Percentiles rank a stretch among this genome's conserved stretches.
Conservation (phyloP, 805 yeast genomes). For the Metschnikowia corniflorae region DNA sequence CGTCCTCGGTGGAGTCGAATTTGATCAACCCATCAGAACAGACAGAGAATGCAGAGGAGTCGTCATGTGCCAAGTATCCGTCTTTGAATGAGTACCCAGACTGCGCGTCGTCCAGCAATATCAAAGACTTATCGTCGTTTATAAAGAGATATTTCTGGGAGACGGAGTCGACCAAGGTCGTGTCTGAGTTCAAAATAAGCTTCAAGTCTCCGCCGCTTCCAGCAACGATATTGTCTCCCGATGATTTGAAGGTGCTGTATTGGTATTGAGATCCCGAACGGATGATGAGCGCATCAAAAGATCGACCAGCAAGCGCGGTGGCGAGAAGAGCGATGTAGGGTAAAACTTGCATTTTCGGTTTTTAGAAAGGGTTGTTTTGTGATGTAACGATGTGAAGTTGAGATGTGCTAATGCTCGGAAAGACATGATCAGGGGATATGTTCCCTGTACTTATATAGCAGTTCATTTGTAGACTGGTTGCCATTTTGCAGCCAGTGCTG, state of each 20-base stretch:
- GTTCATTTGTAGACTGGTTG: too few relatives aligned
- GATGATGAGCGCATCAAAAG: slow-evolving; percentile 20
- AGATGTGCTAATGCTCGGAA: too few relatives aligned
- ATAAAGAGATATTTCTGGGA: slow-evolving; percentile 19
- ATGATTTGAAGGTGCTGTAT: slow-evolving; percentile 12
- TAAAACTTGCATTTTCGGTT: slow-evolving; percentile 11
- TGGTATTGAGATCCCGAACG: slow-evolving; percentile 28
- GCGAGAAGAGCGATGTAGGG: slow-evolving; percentile 22
- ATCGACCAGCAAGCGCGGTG: slow-evolving; percentile 24
- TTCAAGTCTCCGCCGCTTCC: slow-evolving; percentile 11
- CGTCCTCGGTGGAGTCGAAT: background rate
- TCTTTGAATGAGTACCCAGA: slow-evolving; percentile 13
- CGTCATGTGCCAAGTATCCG: slow-evolving; percentile 10
- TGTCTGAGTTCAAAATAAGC: slow-evolving; percentile 24
- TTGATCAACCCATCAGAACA: slow-evolving; percentile 3
- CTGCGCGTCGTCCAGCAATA: slow-evolving; percentile 9
- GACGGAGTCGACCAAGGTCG: slow-evolving; percentile 19
- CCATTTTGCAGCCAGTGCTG: too few relatives aligned
- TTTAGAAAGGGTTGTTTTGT: too few relatives aligned
- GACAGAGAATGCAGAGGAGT: slow-evolving; percentile 3
- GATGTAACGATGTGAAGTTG: too few relatives aligned
- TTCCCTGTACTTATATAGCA: too few relatives aligned
- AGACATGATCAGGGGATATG: too few relatives aligned
- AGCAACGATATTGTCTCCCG: slow-evolving; percentile 11
- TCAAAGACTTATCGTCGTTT: slow-evolving; percentile 8